These are phyloP conservation scores for Coemansia sp. DNA, from an alignment of 192 early-diverging fungal species.

Conservation along the genomic window DNA sequence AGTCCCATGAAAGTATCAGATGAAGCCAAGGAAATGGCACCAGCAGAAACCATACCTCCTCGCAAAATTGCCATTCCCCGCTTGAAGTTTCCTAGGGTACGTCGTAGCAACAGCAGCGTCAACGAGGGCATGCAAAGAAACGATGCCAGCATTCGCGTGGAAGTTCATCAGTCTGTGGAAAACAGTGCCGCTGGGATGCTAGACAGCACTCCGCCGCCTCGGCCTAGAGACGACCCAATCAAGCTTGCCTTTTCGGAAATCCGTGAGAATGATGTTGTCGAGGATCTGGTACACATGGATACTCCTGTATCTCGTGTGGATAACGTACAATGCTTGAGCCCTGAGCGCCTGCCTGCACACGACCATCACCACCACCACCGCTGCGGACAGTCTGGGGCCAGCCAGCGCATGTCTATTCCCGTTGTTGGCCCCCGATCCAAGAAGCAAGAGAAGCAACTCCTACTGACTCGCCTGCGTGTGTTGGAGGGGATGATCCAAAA, in stretches of 20 bases:
- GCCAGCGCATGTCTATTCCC: constrained; percentile 24
- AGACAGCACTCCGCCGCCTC: neutral
- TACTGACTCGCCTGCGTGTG: constrained; percentile 41
- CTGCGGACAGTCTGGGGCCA: constrained; percentile 8
- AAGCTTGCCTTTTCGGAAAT: neutral
- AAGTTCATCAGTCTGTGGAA: neutral
- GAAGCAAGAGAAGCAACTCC: constrained; percentile 27
- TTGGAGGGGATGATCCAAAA: constrained; percentile 50
- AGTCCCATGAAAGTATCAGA: neutral
- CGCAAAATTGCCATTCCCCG: constrained; percentile 11
- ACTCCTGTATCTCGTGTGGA: constrained; percentile 4
- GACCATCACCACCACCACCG: constrained; percentile 6
- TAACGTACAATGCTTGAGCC: constrained; percentile 31
- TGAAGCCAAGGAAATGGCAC: neutral
- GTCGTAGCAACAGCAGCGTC: neutral
- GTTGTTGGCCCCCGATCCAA: neutral
- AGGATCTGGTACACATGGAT: neutral
- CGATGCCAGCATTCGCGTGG: neutral
- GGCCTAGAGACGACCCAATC: constrained; percentile 2
- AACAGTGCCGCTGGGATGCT: neutral
- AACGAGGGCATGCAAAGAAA: neutral
- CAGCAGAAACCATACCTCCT: neutral
- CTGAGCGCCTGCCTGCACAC: constrained; percentile 21
- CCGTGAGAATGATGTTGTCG: neutral
- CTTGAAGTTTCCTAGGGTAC: neutral